Base-by-base conservation (phyloP, 495 filamentous ascomycete species). In the Pyronema domesticum region DNA sequence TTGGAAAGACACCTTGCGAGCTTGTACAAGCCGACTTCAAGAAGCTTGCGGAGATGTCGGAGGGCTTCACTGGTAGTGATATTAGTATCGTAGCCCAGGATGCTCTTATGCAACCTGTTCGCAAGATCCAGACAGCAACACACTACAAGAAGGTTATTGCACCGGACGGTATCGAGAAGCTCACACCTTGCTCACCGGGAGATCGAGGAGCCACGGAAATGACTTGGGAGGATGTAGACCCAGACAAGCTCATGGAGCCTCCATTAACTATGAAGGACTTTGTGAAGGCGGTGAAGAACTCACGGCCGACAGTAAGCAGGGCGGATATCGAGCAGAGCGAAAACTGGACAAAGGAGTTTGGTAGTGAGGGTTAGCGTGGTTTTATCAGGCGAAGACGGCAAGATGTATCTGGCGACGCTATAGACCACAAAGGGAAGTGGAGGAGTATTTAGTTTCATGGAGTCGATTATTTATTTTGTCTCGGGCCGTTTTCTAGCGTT, bases 321-420 rank as follows among this genome's bases (percentile, higher is more conserved):
- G 84, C 81, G 17, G 91, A 99, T 68, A 75, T 96, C 36, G 73
- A 76, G 57, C 74, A 78, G 58, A 96, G 89, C 68, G 73, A 83
- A 57, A 88, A 95, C 44, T 99, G 91, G 91, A 99, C 91, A 2
- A 72, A 80, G 61, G 89, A 96, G 69, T 99, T 96, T 70, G 91
- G 91, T 54, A 95, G 89, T 66, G 91, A 99, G 65, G 91, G 89
- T 6, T 65, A 55, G 37, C 17, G 30, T 50, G 1, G 8, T 35
- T 11, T 11, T 50, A 19, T 50, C 19, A 15, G 23, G 23, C 23
- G 23, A 30, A 30, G 23, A 30, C 23, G 23, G 23, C 23, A 30
- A 30, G 23, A 30, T 30, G 23, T 30, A 30, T 30, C 23, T 30
- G 23, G 23, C 23, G 23, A 30, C 23, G 23, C 23, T 30, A 30